Base-by-base conservation (phyloP, 345 rosid species). In the Iberis pinnata region DNA sequence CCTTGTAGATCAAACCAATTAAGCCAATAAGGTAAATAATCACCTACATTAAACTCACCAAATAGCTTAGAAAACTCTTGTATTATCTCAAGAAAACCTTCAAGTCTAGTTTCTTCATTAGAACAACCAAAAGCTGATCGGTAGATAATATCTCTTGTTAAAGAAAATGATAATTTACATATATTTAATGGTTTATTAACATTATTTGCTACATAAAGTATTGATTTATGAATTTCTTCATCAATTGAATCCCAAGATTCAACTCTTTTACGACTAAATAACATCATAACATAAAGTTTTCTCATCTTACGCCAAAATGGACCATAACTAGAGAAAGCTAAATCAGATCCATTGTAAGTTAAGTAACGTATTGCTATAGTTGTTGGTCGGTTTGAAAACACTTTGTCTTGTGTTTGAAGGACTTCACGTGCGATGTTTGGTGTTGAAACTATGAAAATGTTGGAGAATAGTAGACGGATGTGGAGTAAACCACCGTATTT, bases 301-400 rank as follows among this genome's bases (percentile, higher is more conserved):
- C 99, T 69, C 99, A 88, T 88, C 77, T 88, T 97, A 20, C 99
- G 67, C 99, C 99, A 88, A 39, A 86, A 88, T 0, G 99, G 97
- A 0, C 99, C 99, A 54, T 88, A 93, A 67, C 86, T 82, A 10
- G 97, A 90, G 13, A 93, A 93, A 25, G 99, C 99, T 95, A 93
- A 86, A 60, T 93, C 97, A 1, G 95, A 86, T 8, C 96, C 75
- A 45, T 82, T 80, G 29, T 93, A 93, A 7, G 95, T 88, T n/a
- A 93, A 76, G 56, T 83, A 88, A 46, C 79, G 69, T 40, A 83
- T 84, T 61, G 95, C 95, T 49, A 80, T 71, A 14, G 83, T 86
- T 39, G 95, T 95, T 0, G 99, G 94, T 0, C 99, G 64, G 67
- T 93, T 93, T 1, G 96, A 88, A 76, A 88, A 88, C 26, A 77